A percentile compares a stretch with the other conserved stretches of the same genome.
Evolutionary conservation across 176 grass and related monocot species (phyloP).

Genomic region (Cenchrus americanus): DNA sequence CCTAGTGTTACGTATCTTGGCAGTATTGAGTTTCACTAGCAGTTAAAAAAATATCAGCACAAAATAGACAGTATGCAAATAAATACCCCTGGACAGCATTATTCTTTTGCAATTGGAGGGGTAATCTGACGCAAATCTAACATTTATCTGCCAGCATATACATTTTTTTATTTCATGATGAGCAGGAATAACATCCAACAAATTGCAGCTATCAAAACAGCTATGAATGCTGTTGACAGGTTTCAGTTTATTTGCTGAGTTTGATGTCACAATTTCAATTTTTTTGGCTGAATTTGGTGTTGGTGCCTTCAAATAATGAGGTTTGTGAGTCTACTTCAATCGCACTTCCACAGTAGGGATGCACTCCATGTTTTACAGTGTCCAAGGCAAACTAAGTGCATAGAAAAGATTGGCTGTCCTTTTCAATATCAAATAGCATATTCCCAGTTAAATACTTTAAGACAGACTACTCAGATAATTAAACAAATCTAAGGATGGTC

Average conservation of each 20-base stretch:
- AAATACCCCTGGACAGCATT: background rate
- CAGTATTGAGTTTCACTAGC: background rate
- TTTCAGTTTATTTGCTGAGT: background rate
- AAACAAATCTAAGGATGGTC: background rate
- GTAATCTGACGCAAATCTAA: background rate
- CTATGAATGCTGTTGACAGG: background rate
- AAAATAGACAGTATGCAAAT: background rate
- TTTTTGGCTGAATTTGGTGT: background rate
- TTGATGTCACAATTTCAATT: background rate
- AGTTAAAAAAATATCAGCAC: background rate
- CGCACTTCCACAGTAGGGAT: background rate
- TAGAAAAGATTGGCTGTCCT: background rate
- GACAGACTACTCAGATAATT: background rate
- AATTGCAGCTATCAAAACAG: too few species aligned
- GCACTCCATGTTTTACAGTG: background rate
- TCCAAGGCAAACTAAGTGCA: background rate
- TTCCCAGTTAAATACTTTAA: background rate
- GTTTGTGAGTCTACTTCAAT: background rate
- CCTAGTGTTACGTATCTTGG: constrained; percentile 1
- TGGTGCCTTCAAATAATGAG: background rate
- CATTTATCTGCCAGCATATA: background rate
- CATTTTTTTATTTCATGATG: background rate
- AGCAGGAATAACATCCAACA: background rate
- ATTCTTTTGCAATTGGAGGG: background rate
- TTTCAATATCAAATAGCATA: background rate